Base-by-base conservation (phyloP, 2,329 filamentous ascomycete genomes). In the Penicillium janthinellum region DNA sequence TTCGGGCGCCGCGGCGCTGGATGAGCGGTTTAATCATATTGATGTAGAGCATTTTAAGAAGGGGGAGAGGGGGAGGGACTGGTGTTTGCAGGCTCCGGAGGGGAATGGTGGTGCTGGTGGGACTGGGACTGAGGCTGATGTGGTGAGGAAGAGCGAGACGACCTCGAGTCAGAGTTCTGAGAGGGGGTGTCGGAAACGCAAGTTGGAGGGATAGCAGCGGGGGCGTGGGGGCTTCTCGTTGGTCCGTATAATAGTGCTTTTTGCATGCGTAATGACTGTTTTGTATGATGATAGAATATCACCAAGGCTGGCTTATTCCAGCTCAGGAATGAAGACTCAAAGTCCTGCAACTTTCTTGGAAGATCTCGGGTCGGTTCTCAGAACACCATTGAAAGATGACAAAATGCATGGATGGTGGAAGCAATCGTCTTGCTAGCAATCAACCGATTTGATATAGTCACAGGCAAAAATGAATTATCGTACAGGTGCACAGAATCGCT, bases 21-120 rank as follows among this genome's bases (percentile, higher is more conserved):
- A 84, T 7, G 82, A 85, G 63, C 75, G 87, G 2, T 86, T 86
- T 64, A 79, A 93, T 66, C 92, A 96, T 70, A 93, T 96, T 64
- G 91, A 92, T 59, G 74, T 84, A 15, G 64, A 75, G 52, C 79
- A 81, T 66, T 81, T 79, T 57, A 75, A 73, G 49, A 74, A 76
- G 54, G 75, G 75, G 4, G 62, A 75, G 54, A 64, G 66, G 6
- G 75, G 77, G 22, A 66, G 58, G 6, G 64, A 71, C 38, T 78
- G 77, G 77, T 39, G 71, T 39, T 69, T 69, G 4, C 68, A 69
- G 2, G 67, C 64, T 38, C 11, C 3, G 2, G 49, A 37, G 3
- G 48, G 17, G 14, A 25, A 4, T 5, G 22, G 7, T 20, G 37
- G 8, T 15, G 4, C 6, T 53, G 50, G 7, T 22, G 34, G 5